Conservation (phyloP, 768 basidiomycete species). For the Pleurotus platypus region DNA sequence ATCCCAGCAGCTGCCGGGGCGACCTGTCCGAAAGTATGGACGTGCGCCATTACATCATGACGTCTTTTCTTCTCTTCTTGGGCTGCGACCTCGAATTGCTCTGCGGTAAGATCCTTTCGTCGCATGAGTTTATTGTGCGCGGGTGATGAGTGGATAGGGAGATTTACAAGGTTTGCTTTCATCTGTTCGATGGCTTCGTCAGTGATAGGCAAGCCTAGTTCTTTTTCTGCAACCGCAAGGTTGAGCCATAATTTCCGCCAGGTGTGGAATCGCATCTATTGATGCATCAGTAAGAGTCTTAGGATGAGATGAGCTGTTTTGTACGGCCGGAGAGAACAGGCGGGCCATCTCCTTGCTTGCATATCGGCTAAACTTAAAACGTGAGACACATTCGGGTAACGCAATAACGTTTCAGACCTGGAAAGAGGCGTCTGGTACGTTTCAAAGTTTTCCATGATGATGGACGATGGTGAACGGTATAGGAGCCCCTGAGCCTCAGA, state of each 20-base stretch:
- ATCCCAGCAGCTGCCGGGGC: slow-evolving; percentile 95
- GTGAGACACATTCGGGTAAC: neutral
- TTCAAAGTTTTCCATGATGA: slow-evolving; percentile 58
- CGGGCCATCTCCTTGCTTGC: slow-evolving; percentile 98
- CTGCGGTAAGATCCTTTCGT: slow-evolving; percentile 70
- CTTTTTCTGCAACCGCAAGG: slow-evolving; percentile 94
- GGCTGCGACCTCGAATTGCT: slow-evolving; percentile 90
- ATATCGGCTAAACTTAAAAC: slow-evolving; percentile 68
- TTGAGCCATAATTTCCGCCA: slow-evolving; percentile 97
- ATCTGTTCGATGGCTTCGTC: slow-evolving; percentile 94
- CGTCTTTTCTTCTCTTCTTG: slow-evolving; percentile 95
- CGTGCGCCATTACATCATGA: slow-evolving; percentile 99
- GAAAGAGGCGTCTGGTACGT: slow-evolving; percentile 81
- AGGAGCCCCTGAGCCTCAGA: too few relatives aligned
- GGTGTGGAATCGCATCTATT: slow-evolving; percentile 88
- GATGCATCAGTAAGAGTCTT: neutral
- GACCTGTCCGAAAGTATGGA: slow-evolving; percentile 92
- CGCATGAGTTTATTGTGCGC: slow-evolving; percentile 6
- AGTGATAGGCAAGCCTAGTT: slow-evolving; percentile 86
- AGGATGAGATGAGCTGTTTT: slow-evolving; percentile 20
- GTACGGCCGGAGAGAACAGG: slow-evolving; percentile 90
- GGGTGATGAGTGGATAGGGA: neutral
- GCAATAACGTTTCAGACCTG: slow-evolving; percentile 42
- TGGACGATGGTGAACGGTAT: neutral
- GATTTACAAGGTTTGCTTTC: slow-evolving; percentile 81